Evolutionary conservation across 2,329 filamentous ascomycete genomes (phyloP), one percentile per base, ranked within the genome.

Genomic region (Cladosporium austrohemisphaericum): DNA sequence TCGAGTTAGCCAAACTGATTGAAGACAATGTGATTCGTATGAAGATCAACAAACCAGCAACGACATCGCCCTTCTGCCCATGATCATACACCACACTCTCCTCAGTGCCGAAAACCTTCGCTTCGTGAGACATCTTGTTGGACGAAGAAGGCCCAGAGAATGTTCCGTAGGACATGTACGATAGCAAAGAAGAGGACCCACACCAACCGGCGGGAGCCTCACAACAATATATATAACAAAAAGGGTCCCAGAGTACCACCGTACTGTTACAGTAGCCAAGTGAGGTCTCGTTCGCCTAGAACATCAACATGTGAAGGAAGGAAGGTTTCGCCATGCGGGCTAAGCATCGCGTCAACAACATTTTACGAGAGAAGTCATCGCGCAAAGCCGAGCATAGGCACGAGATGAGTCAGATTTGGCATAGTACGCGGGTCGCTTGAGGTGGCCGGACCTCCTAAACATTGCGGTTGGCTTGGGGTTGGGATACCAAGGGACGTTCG

Each of bases 391-490:
- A 26, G 18, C 25, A 29, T 25, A 40, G 37, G 37, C 28, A 23
- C 37, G 23, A 40, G 31, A 26, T 47, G 44, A 47, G 44, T 47
- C 44, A 47, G 44, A 47, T 38, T 18, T 20, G 44, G 44, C 38
- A 47, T 47, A 32, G 44, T 16, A 25, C n/a, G 11, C 31, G 25
- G n/a, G 23, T 37, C 41, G 41, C 29, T 23, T 45, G 19, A 10
- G n/a, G 22, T 5, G 32, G 23, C 33, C 44, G 44, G 33, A 25
- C 44, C 32, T 26, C 38, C 23, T 31, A 31, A 35, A 25, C 23
- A 28, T 22, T 11, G 23, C 19, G 18, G 29, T 31, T 38, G 33
- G 23, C 33, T 38, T 47, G 44, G 44, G 28, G 43, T 37, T 47
- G 33, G 14, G 41, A 10, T 26, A 16, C 37, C 37, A 40, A 40